phyloP scores from a whole-genome alignment of 768 basidiomycete species.

The Sarcodon sp. region DNA sequence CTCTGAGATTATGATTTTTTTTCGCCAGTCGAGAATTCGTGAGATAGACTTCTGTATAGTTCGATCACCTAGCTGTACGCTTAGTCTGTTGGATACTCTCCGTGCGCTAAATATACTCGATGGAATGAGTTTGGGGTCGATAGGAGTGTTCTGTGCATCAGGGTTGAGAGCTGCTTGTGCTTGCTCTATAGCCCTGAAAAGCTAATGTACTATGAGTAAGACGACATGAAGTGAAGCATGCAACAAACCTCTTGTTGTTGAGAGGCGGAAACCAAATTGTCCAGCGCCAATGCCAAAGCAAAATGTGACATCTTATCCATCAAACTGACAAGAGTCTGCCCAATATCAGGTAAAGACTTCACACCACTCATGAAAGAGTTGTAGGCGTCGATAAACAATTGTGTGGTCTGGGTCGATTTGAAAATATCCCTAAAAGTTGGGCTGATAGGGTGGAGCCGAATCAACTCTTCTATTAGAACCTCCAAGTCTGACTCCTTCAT shows the following conservation, averaged over 20 bases:
- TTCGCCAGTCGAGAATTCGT: slow-evolving; percentile 63
- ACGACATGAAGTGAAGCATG: neutral
- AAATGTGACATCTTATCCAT: slow-evolving; percentile 63
- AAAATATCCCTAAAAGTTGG: slow-evolving; percentile 61
- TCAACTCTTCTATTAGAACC: slow-evolving; percentile 52
- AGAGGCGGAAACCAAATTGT: slow-evolving; percentile 40
- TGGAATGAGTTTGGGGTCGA: slow-evolving; percentile 43
- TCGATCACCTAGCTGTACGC: slow-evolving; percentile 50
- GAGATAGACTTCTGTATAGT: slow-evolving; percentile 48
- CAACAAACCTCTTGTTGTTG: slow-evolving; percentile 60
- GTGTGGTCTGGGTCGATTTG: slow-evolving; percentile 56
- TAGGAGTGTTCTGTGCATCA: slow-evolving; percentile 26
- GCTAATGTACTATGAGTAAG: slow-evolving; percentile 3
- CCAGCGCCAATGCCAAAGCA: slow-evolving; percentile 53
- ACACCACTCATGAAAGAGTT: slow-evolving; percentile 38
- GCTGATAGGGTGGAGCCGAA: slow-evolving; percentile 53
- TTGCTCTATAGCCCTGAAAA: slow-evolving; percentile 49
- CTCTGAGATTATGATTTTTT: slow-evolving; percentile 55
- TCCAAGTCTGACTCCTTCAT: slow-evolving; percentile 33
- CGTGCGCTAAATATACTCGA: slow-evolving; percentile 39
- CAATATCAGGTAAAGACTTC: slow-evolving; percentile 22
- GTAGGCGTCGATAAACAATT: slow-evolving; percentile 54
- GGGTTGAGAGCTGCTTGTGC: slow-evolving; percentile 43
- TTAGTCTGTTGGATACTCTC: slow-evolving; percentile 43
- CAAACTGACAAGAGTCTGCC: slow-evolving; percentile 34